phyloP scores from a whole-genome alignment of 495 filamentous ascomycete species.

The Aspergillus olivimuriae region DNA sequence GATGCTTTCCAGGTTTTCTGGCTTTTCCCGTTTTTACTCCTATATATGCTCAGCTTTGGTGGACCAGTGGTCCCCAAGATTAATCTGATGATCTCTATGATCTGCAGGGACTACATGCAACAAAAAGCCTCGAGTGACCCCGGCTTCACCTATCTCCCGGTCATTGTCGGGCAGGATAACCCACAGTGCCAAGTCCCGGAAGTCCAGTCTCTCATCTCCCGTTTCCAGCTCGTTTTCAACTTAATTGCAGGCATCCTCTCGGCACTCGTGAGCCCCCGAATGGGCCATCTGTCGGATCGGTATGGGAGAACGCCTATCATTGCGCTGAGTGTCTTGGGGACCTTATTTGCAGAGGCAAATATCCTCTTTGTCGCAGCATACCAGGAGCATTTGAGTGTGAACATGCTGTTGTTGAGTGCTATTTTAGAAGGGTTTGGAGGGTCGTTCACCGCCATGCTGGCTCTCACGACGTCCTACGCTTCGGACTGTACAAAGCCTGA shows the following conservation, averaged over 20 bases:
- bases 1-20: constrained; percentile 63
- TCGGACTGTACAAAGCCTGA: constrained; percentile 80
- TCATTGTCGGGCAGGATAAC: constrained; percentile 61
- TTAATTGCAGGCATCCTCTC: constrained; percentile 64
- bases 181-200: constrained; percentile 65
- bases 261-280: constrained; percentile 70
- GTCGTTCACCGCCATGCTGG: constrained; percentile 77
- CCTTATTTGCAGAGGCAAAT: constrained; percentile 62
- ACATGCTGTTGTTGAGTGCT: constrained; percentile 66
- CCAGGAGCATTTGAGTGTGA: constrained; percentile 62
- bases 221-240: constrained; percentile 67
- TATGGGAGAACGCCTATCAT: constrained; percentile 74
- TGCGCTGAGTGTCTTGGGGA: constrained; percentile 58
- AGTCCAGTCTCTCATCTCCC: constrained; percentile 67
- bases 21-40: constrained; percentile 68
- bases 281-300: constrained; percentile 82
- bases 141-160: constrained; percentile 51
- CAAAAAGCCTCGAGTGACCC: constrained; percentile 54
- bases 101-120: constrained; percentile 73
- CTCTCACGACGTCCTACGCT: constrained; percentile 76
- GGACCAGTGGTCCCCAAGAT: constrained; percentile 73
- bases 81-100: constrained; percentile 70
- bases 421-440: constrained; percentile 77
- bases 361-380: constrained; percentile 70
- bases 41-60: constrained; percentile 79